Evolutionary conservation across 306 rosid species (phyloP).

Genomic region (Prunus mongolica): DNA sequence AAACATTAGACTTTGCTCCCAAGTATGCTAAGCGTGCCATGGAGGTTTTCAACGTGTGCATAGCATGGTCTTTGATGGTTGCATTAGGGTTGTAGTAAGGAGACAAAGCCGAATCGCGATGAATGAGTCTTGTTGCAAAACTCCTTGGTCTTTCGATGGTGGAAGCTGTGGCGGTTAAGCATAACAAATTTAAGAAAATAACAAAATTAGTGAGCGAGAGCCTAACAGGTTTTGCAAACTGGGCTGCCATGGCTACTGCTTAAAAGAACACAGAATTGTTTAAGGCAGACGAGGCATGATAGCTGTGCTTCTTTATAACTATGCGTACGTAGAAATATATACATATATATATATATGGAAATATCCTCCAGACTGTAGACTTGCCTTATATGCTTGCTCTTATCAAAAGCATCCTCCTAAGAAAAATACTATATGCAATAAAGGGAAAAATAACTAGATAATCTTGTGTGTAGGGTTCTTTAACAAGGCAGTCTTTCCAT

Average conservation of each 20-base stretch:
- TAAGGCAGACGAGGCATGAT: background rate
- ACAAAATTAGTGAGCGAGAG: background rate
- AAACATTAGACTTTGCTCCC: background rate
- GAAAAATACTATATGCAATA: no score
- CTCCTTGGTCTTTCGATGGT: background rate
- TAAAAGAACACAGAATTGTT: background rate
- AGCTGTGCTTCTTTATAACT: background rate
- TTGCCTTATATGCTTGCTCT: no score
- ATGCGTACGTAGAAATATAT: no score
- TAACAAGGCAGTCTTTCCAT: no score
- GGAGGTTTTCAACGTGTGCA: background rate
- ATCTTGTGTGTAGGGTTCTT: no score
- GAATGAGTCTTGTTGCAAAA: constrained; percentile 4
- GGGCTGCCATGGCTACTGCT: background rate
- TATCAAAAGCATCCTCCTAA: no score
- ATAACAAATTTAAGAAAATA: background rate
- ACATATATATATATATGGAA: no score
- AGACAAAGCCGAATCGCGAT: background rate
- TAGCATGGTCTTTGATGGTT: background rate
- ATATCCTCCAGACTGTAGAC: no score
- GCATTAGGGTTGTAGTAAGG: background rate
- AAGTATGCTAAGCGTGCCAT: background rate
- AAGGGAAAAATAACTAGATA: no score
- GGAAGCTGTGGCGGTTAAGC: background rate
- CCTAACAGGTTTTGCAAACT: background rate